Percentiles rank a stretch among this genome's conserved stretches.
Evolutionary conservation across 306 rosid genomes (phyloP).

Genomic region (Biancaea sappan): DNA sequence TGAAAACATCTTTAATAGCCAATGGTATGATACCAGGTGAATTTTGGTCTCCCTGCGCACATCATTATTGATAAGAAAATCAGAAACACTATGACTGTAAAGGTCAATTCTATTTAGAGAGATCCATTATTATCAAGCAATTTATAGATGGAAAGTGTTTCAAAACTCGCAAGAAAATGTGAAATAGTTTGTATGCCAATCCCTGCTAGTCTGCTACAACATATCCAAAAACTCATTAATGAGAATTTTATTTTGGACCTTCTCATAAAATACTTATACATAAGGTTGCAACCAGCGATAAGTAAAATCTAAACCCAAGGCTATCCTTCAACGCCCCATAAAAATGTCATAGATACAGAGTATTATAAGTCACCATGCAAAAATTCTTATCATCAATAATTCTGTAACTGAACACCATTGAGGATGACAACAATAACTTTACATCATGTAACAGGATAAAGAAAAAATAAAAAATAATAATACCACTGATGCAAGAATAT

Average conservation of each 20-base stretch:
- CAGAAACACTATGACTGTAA: constrained; percentile 21
- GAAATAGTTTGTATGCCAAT: constrained; percentile 6
- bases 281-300: neutral
- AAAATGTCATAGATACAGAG: neutral
- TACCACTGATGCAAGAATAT: too few relatives aligned
- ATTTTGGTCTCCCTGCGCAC: constrained; percentile 84
- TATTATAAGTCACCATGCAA: neutral
- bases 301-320: neutral
- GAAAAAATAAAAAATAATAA: too few relatives aligned
- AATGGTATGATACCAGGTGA: constrained; percentile 93
- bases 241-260: neutral
- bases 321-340: neutral
- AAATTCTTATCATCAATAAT: neutral
- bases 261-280: neutral
- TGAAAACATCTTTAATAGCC: constrained; percentile 97
- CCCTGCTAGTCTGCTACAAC: neutral
- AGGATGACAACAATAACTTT: neutral
- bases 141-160: constrained; percentile 11
- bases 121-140: neutral
- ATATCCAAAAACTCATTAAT: constrained; percentile 1
- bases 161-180: constrained; percentile 6
- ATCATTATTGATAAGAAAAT: constrained; percentile 33
- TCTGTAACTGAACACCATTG: neutral
- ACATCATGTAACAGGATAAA: neutral
- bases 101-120: constrained; percentile 16